These are phyloP conservation scores for Penicillium sp. DNA, from an alignment of 2,329 filamentous ascomycete species.

Conservation along the genomic window DNA sequence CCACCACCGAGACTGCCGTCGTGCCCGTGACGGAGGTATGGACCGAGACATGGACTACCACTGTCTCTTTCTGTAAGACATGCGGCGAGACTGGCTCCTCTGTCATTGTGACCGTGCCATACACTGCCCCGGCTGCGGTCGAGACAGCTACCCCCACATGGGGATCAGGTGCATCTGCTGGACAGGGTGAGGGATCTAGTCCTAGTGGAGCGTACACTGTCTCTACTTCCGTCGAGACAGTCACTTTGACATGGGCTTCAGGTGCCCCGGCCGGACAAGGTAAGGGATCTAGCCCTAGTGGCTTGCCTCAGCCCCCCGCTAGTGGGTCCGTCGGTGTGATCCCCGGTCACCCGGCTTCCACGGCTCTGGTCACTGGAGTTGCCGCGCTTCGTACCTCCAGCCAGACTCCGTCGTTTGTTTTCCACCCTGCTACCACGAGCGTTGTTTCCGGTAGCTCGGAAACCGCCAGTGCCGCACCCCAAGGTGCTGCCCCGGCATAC, in stretches of 20 bases:
- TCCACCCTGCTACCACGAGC: not conserved
- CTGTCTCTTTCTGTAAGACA: conserved; percentile 18
- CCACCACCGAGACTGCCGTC: conserved; percentile 8
- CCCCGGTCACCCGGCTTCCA: conserved; percentile 2
- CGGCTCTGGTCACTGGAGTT: not conserved
- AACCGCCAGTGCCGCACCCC: conserved; percentile 5
- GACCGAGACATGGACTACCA: conserved; percentile 4
- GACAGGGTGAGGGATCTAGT: not conserved
- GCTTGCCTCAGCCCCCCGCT: not conserved
- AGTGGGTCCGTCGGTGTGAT: not conserved
- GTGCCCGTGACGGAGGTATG: not conserved
- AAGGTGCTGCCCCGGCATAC: conserved; percentile 13
- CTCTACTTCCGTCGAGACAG: not conserved
- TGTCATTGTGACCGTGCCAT: conserved; percentile 23
- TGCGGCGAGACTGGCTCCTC: conserved; percentile 21
- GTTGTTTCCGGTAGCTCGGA: not conserved
- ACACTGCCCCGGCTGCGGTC: conserved; percentile 1
- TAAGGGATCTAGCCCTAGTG: not conserved
- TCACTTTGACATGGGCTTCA: not conserved
- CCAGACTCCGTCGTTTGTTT: conserved; percentile 11
- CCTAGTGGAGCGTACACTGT: not conserved
- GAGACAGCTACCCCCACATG: not conserved
- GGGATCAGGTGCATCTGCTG: conserved; percentile 1
- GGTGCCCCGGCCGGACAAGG: conserved; percentile 3
- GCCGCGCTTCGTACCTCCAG: conserved; percentile 7